These are phyloP conservation scores for Camellia japonica DNA, from an alignment of 148 eudicot genomes.

Conservation along the genomic window DNA sequence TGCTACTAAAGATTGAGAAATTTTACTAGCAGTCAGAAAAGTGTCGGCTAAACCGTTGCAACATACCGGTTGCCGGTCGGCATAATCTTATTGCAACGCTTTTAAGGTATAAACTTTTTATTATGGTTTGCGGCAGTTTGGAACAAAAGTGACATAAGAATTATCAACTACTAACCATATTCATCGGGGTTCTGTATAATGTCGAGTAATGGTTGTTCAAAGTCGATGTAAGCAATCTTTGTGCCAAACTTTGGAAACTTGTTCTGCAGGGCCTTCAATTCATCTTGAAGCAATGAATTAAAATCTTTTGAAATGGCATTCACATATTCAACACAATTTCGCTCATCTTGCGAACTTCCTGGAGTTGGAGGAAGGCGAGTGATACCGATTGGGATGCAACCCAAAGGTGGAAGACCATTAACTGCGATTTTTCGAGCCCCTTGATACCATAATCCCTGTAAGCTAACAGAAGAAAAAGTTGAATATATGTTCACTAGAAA, in stretches of 20 bases:
- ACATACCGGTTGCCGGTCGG: no score
- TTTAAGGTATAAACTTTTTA: no score
- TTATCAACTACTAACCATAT: background rate
- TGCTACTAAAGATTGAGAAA: no score
- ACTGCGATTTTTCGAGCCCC: slow-evolving; percentile 14
- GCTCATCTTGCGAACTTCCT: background rate
- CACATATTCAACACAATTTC: background rate
- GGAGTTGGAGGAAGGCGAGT: background rate
- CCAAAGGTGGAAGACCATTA: slow-evolving; percentile 16
- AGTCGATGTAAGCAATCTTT: slow-evolving; percentile 18
- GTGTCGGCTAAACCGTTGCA: no score
- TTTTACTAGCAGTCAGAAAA: no score
- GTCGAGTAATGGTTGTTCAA: background rate
- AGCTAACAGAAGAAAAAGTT: background rate
- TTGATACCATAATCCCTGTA: background rate
- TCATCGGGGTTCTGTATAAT: slow-evolving; percentile 5
- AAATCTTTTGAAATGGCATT: background rate
- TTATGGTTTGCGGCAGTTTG: no score
- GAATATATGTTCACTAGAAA: no score
- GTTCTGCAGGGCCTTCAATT: background rate
- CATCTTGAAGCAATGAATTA: background rate
- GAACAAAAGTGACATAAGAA: no score
- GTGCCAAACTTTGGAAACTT: background rate
- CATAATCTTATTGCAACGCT: no score
- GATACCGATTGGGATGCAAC: slow-evolving; percentile 12